Base-by-base conservation (phyloP, 2,329 filamentous ascomycete species). In the Calonectria pseudoturangicola region DNA sequence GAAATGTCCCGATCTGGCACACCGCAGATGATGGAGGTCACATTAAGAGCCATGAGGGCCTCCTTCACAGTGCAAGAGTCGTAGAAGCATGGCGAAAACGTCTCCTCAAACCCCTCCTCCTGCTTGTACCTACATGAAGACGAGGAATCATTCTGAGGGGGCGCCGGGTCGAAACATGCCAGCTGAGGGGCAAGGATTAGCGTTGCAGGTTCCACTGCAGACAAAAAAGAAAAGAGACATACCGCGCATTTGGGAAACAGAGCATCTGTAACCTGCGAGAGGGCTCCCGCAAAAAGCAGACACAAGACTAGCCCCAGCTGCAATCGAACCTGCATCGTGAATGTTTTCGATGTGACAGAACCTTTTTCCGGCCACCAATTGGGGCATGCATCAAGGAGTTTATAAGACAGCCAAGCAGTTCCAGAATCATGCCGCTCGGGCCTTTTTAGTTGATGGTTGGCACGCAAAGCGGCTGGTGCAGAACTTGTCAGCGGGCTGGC, bases 51-150 rank as follows among this genome's bases (percentile, higher is more conserved):
- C 12, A 33, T 13, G 3, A 58, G 54, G 0, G 54, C 54, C 21
- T 58, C 54, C 54, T 58, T 58, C 13, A 58, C 33, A 2, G 54
- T 39, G 54, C 54, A 58, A 8, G 12, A 8, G 2, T 58, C 54
- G 33, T 58, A 58, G 13, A 58, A 58, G 33, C 54, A 58, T 16
- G 33, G 54, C n/a, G 54, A 58, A 25, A 58, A 58, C n/a, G 54
- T 58, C 12, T 15, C 33, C 33, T 58, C 54, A 25, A 58, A 58
- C 12, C 21, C 33, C 6, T 16, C 5, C 21, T 58, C 54, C 30
- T 39, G 54, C 12, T 39, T 58, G 54, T 58, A 58, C 5, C 54
- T 58, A n/a, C 54, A 58, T 2, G 54, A 39, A 7, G 21, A 16
- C 7, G 54, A 58, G 2, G n/a, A 27, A 4, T 25, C 54, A 16